Evolutionary conservation across 441 rosid species (phyloP), one percentile per base, ranked within the genome.

Genomic region (Raphanus hybrid): DNA sequence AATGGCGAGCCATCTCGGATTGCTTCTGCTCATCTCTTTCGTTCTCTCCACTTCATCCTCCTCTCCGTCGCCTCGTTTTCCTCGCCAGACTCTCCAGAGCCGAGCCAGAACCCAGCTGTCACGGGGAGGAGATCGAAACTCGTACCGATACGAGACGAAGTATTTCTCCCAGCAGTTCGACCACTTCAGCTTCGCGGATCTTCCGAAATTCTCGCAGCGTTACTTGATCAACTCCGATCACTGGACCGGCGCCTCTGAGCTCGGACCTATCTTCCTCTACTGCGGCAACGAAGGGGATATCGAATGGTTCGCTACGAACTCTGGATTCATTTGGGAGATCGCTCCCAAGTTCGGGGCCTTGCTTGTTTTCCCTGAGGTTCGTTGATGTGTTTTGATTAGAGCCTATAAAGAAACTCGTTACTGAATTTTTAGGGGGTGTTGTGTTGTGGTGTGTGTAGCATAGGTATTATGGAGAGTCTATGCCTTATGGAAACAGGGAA

Each of bases 251-350:
- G 84, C 97, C 63, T 70, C 80, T 29, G 73, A 84, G 1, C 77
- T 73, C 59, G 95, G 82, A 3, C 98, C 98, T 54, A 91, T 93
- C 82, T 93, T 93, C 82, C 80, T 93, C 61, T 93, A 93, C 81
- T 91, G 95, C 70, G 97, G 98, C 48, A 90, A 93, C 80, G 98
- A 94, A 82, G 97, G 97, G 20, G 93, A 92, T 67, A 92, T 94
- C 57, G 93, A 86, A 41, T 92, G 98, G 97, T 92, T 92, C 80
- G 96, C 97, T 15, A 83, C 75, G 5, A 92, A 94, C 71, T 82
- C 93, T 0, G 96, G 97, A 43, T 92, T 94, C 64, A 74, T 94
- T 3, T 92, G 97, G 97, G 98, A 94, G 5, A 80, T 92, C 9
- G 96, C 94, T 7, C 92, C 97, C 0, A 86, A 60, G 37, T 94